phyloP scores from a whole-genome alignment of 306 rosid species.

The Senna siamea region DNA sequence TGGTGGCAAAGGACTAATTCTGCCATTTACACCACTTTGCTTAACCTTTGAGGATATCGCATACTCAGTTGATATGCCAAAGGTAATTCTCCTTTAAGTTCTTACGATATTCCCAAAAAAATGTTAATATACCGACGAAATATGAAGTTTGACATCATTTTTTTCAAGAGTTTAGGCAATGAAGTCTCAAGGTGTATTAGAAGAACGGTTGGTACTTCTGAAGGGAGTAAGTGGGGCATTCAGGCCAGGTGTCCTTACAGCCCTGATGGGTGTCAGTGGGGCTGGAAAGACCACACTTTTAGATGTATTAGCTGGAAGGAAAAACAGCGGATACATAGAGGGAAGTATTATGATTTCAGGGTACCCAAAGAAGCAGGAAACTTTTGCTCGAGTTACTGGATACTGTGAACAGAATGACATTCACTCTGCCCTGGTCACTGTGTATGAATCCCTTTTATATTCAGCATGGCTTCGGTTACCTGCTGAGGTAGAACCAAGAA shows the following conservation, averaged over 20 bases:
- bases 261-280: conserved; percentile 45
- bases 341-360: conserved; percentile 40
- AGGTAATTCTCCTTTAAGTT: conserved; percentile 3
- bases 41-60: conserved; percentile 34
- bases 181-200: conserved; percentile 35
- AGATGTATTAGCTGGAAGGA: conserved; percentile 43
- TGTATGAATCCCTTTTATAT: conserved; percentile 36
- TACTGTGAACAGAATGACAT: conserved; percentile 44
- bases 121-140: neutral
- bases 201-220: conserved; percentile 29
- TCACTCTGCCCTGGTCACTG: conserved; percentile 27
- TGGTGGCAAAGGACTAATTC: neutral
- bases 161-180: conserved; percentile 25
- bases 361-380: conserved; percentile 31
- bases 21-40: conserved; percentile 40
- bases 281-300: conserved; percentile 45
- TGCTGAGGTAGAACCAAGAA: conserved; percentile 5
- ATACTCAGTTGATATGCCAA: conserved; percentile 44
- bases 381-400: conserved; percentile 40
- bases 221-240: conserved; percentile 42
- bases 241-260: conserved; percentile 42
- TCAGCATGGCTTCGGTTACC: conserved; percentile 39
- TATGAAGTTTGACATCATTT: no score
- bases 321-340: conserved; percentile 33
- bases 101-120: neutral